Evolutionary conservation across 176 grass and related monocot genomes (phyloP), one percentile per base, ranked within the genome.

Genomic region (Chrysopogon serrulatus): DNA sequence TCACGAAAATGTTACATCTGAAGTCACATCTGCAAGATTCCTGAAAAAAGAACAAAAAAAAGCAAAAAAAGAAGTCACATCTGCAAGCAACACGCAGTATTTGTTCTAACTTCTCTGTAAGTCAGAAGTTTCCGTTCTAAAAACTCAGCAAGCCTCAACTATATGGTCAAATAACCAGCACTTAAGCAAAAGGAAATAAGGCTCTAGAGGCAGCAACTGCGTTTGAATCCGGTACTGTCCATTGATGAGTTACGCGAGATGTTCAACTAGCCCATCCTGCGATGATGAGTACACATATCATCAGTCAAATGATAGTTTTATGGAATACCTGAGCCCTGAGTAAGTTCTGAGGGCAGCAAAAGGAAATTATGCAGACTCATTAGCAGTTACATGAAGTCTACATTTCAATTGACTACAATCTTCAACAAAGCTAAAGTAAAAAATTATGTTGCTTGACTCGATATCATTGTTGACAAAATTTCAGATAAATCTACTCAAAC

Each of bases 221-320:
- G 18, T 5, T 78, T 54, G 42, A 35, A 56, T 23, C 37, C 3
- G 12, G 76, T 72, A 41, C 17, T 77, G 16, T 66, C 73, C 4
- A 1, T 57, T 31, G 42, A 65, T 26, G 40, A 30, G 23, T 36
- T 78, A 16, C 26, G 33, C 54, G 72, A 23, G 37, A 66, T 53
- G 54, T 86, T 68, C 59, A 47, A 74, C 31, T 90, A 90, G 67
- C 84, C 84, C 79, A 86, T 83, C 88, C 88, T 90, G 84, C 68
- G 73, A 47, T 47, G 26, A 86, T 41, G n/a, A 82, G 10, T 16
- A 27, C 56, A 5, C 8, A 19, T 26, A 45, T 90, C 65, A 90
- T 56, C 72, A 6, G 64, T 27, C 14, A 53, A 34, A 41, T 8
- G 10, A 43, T 56, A 10, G 31, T 41, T 59, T 41, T 54, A 57